These are phyloP conservation scores for Lagerstroemia speciosa DNA, from an alignment of 345 rosid genomes.

Conservation along the genomic window DNA sequence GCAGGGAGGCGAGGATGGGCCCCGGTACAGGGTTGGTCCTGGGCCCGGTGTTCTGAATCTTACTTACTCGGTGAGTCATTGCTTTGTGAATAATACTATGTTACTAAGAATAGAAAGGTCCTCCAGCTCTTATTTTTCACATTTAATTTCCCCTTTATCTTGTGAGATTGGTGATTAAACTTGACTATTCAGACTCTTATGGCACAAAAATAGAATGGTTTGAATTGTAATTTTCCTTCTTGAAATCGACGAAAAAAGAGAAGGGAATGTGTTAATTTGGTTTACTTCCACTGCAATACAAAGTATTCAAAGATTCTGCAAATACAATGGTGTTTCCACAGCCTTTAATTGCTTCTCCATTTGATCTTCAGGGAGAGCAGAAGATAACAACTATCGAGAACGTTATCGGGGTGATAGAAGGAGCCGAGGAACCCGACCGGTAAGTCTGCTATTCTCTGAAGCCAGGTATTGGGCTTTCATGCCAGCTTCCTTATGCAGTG, in stretches of 20 bases:
- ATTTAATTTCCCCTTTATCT: not conserved
- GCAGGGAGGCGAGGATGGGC: constrained; percentile 56
- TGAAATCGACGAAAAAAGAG: too few species aligned
- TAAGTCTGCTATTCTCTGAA: constrained; percentile 12
- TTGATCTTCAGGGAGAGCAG: constrained; percentile 45
- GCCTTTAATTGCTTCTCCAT: constrained; percentile 1
- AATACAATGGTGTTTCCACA: too few species aligned
- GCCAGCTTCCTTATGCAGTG: not conserved
- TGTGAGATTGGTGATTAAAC: too few species aligned
- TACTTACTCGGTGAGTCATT: constrained; percentile 47
- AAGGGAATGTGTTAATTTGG: too few species aligned
- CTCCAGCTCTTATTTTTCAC: not conserved
- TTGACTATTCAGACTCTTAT: too few species aligned
- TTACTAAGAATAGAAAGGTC: not conserved
- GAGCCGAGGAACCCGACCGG: constrained; percentile 82
- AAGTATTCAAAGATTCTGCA: too few species aligned
- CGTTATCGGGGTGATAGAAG: constrained; percentile 70
- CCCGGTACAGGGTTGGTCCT: constrained; percentile 57
- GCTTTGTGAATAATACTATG: too few species aligned
- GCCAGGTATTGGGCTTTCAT: not conserved
- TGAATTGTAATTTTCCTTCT: too few species aligned
- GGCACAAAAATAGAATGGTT: too few species aligned
- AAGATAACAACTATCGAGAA: constrained; percentile 58
- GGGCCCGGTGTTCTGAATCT: constrained; percentile 66
- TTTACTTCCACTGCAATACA: too few species aligned